Base-by-base conservation (phyloP, 495 filamentous ascomycete species). In the Penicillium dipodomyicola region DNA sequence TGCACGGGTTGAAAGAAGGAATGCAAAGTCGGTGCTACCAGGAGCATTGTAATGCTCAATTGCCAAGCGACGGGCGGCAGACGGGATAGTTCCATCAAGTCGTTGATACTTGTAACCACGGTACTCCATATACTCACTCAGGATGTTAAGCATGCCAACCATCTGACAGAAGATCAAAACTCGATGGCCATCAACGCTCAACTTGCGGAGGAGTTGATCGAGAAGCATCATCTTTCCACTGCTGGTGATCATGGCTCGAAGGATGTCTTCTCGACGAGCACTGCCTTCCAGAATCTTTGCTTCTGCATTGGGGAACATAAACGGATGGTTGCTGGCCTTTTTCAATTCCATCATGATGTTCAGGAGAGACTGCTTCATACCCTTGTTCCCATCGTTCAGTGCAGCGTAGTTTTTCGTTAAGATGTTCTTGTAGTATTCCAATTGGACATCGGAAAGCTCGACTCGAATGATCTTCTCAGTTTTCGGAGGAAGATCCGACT, bases 311-410 rank as follows among this genome's bases (percentile, higher is more conserved):
- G 89, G 87, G 61, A 99, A 96, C 87, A 97, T 95, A 75, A 96
- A 96, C 5, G 94, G 92, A 66, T 99, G 94, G 59, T 97, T 97
- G 79, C 92, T 96, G 60, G 92, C 91, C 71, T 99, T 99, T 78
- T 97, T 97, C 63, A 99, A 71, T 68, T 99, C 95, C 93, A 99
- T 99, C 82, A 97, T 96, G 67, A 99, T 96, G 72, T 99, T 99
- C 52, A 97, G 73, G n/a, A 97, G 74, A 1, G 92, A 96, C 59
- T 94, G 91, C 69, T 96, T 96, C 65, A 90, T 87, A 8, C 92
- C 94, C 49, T 82, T 91, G 25, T 85, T 84, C 20, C 91, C 93
- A 61, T 93, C 85, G 64, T 95, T 96, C 46, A 99, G 81, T 8
- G 93, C 94, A 27, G 91, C 88, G 64, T 97, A 99, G 62, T 99